These are phyloP conservation scores for Salvia hispanica DNA, from an alignment of 257 asterid species.

Conservation along the genomic window DNA sequence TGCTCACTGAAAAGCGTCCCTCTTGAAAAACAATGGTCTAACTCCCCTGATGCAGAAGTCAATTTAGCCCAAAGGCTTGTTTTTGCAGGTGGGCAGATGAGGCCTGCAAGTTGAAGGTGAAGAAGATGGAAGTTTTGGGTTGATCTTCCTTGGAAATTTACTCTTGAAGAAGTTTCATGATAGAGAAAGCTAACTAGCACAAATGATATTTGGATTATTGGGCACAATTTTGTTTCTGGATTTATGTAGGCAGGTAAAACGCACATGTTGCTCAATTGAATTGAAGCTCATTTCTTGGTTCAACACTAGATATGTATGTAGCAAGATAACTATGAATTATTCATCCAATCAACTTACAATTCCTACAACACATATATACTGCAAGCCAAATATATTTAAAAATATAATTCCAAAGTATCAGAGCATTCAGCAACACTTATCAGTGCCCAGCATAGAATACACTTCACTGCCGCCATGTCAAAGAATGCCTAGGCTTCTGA, in stretches of 20 bases:
- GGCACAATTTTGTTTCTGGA: constrained; percentile 1
- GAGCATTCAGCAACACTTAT: constrained; percentile 18
- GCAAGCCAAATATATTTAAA: constrained; percentile 18
- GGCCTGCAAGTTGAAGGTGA: too few relatives aligned
- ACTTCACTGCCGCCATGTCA: not conserved
- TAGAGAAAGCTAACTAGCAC: not conserved
- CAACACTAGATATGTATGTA: too few relatives aligned
- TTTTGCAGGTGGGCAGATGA: not conserved
- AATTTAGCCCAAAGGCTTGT: not conserved
- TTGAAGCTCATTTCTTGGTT: not conserved
- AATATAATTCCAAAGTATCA: not conserved
- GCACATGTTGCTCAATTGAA: not conserved
- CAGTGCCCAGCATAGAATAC: constrained; percentile 2
- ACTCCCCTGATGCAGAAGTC: not conserved
- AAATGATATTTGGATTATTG: not conserved
- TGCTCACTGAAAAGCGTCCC: constrained; percentile 45
- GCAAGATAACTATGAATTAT: constrained; percentile 1
- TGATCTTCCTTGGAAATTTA: not conserved
- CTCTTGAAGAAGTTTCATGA: too few relatives aligned
- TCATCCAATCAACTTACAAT: constrained; percentile 8
- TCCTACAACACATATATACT: constrained; percentile 27
- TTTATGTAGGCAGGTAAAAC: too few relatives aligned
- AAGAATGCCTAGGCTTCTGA: constrained; percentile 35
- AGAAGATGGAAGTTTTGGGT: not conserved
- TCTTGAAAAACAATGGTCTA: not conserved